These are phyloP conservation scores for Artemisia tridentata DNA, from an alignment of 129 eudicot genomes.

Conservation along the genomic window DNA sequence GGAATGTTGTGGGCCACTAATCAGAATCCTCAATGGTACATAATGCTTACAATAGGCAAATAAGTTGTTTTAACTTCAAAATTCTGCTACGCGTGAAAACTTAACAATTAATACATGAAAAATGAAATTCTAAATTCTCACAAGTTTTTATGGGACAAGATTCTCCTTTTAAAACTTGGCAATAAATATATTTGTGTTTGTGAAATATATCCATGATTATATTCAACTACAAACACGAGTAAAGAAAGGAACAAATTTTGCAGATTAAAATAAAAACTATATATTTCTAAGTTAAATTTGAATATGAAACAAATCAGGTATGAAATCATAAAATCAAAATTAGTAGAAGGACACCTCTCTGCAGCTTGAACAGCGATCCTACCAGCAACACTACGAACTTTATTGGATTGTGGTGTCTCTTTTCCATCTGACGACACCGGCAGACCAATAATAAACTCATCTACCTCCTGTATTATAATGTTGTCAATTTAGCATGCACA, in stretches of 20 bases:
- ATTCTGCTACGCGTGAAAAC: too few relatives aligned
- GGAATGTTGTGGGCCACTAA: too few relatives aligned
- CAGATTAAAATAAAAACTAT: background rate
- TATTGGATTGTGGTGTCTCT: constrained; percentile 71
- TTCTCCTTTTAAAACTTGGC: constrained; percentile 2
- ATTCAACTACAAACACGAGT: background rate
- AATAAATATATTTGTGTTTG: background rate
- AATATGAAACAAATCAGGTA: background rate
- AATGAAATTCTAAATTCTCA: too few relatives aligned
- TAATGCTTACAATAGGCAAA: too few relatives aligned
- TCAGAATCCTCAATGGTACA: too few relatives aligned
- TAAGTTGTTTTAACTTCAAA: too few relatives aligned
- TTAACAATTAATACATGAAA: too few relatives aligned
- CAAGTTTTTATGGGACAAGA: background rate
- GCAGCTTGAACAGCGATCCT: constrained; percentile 48
- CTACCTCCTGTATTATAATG: constrained; percentile 66
- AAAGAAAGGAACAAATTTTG: background rate
- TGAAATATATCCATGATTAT: background rate
- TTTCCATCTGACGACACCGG: constrained; percentile 67
- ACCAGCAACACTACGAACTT: constrained; percentile 18
- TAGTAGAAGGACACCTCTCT: constrained; percentile 51
- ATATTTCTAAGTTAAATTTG: background rate
- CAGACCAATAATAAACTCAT: constrained; percentile 89
- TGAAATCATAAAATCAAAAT: background rate
- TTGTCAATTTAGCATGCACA: background rate